Evolutionary conservation across 2,329 filamentous ascomycete genomes (phyloP).

Genomic region (Pseudocercospora macadamiae): DNA sequence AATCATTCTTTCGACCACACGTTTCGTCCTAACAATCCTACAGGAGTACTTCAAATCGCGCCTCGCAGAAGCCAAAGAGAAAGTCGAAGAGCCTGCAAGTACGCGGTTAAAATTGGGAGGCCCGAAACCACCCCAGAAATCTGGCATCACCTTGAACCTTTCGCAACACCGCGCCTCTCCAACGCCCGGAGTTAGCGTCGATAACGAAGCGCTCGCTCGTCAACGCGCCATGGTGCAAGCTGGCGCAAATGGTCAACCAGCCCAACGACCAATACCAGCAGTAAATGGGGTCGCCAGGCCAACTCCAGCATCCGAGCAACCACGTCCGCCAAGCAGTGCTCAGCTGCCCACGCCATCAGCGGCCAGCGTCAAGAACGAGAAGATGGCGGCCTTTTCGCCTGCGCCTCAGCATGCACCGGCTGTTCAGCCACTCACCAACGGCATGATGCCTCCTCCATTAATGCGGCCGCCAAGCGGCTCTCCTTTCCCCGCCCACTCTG

Average conservation of each 20-base stretch:
- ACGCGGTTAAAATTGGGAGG: conserved; percentile 75
- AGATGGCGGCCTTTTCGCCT: conserved; percentile 45
- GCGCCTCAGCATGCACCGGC: conserved; percentile 38
- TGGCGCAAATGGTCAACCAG: conserved; percentile 48
- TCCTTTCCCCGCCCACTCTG: conserved; percentile 28
- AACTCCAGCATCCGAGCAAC: conserved; percentile 31
- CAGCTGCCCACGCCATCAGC: conserved; percentile 36
- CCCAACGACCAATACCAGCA: conserved; percentile 32
- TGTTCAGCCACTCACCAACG: conserved; percentile 27
- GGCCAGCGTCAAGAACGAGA: conserved; percentile 46
- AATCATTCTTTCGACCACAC: neutral
- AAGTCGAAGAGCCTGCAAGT: conserved; percentile 71
- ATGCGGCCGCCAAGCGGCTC: conserved; percentile 34
- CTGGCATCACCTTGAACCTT: conserved; percentile 42
- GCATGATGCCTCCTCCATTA: conserved; percentile 37
- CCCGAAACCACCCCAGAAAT: conserved; percentile 43
- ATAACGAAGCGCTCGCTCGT: conserved; percentile 57
- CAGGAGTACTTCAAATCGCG: conserved; percentile 71
- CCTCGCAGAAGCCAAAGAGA: conserved; percentile 71
- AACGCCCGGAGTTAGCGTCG: conserved; percentile 56
- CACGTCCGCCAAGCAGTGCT: conserved; percentile 45
- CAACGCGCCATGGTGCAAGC: conserved; percentile 57
- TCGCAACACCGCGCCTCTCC: conserved; percentile 39
- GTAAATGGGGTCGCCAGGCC: conserved; percentile 36
- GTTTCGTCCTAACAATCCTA: conserved; percentile 11